phyloP scores from a whole-genome alignment of 1,139 yeast genomes.

The Meyerozyma athensensis region DNA sequence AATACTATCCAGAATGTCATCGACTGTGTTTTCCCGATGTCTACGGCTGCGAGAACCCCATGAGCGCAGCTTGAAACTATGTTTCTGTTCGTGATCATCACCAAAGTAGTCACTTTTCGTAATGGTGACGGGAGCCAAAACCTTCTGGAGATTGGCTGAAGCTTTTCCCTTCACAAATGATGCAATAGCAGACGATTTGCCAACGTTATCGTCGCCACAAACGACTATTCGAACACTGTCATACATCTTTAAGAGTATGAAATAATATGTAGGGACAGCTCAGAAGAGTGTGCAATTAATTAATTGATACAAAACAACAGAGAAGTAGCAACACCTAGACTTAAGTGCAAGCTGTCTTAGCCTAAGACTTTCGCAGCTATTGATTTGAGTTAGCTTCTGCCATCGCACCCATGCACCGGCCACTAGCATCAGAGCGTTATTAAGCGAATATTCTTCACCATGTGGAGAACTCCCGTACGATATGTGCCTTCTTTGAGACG shows the following conservation, averaged over 20 bases:
- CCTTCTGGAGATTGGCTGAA: constrained; percentile 68
- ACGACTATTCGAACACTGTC: constrained; percentile 56
- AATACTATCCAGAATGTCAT: constrained; percentile 38
- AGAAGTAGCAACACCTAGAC: too few relatives aligned
- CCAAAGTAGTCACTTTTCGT: constrained; percentile 33
- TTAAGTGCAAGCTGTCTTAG: too few relatives aligned
- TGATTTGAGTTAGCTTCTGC: background rate
- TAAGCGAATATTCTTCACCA: background rate
- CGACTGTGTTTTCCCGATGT: constrained; percentile 6
- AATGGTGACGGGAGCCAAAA: constrained; percentile 78
- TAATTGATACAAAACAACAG: too few relatives aligned
- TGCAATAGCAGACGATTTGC: constrained; percentile 73
- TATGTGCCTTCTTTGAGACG: background rate
- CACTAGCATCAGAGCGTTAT: background rate
- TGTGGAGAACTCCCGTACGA: constrained; percentile 1
- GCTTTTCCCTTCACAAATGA: constrained; percentile 76
- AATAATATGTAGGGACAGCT: too few relatives aligned
- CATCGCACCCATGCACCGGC: background rate
- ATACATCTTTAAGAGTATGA: background rate
- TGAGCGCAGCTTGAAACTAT: background rate
- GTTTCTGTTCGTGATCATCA: background rate
- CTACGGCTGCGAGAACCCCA: constrained; percentile 6
- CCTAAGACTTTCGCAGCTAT: constrained; percentile 1
- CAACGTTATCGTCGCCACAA: constrained; percentile 95
- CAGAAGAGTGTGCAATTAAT: too few relatives aligned